Base-by-base conservation (phyloP, 345 rosid species). In the Luvunga scandens region DNA sequence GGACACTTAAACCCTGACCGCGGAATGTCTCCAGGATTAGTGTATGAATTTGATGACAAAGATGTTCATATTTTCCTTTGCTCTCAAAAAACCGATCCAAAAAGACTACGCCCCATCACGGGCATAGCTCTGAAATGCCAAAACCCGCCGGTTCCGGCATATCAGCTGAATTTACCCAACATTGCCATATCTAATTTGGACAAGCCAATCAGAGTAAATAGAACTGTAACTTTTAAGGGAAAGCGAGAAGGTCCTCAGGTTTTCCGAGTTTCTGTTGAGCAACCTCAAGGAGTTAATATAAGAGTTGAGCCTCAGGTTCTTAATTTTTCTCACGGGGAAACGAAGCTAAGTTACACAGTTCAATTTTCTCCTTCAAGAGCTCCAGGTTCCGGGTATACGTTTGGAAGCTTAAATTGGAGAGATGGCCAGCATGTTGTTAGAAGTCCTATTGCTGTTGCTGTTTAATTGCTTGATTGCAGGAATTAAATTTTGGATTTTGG, bases 371-470 rank as follows among this genome's bases (percentile, higher is more conserved):
- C 73, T 3, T 5, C 21, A 16, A 45, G 73, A 69, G 59, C 73
- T 27, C 2, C 36, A 13, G 73, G 73, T 27, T 45, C 55, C 18
- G 73, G 57, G 31, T 48, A 45, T 48, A 12, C 59, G 3, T 69
- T 27, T 27, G 73, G 73, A 69, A 48, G 73, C 34, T 25, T 48
- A 69, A 69, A 21, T 5, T 69, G 72, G 34, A 27, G 57, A 14
- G 72, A 45, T 1, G 72, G 36, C 34, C 33, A 6, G 27, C 72
- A 45, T 45, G 4, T 2, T n/a, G 56, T 39, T 39, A 68, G 72
- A 25, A 69, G 72, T 25, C 56, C 72, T 56, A 69, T 45, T 42
- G 72, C 57, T 69, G 56, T 69, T 69, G 18, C 31, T 28, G 66
- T 77, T 62, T 28, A 27, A 19, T 5, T 27, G 6, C 5, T 3